Evolutionary conservation across 805 yeast species (phyloP).

Genomic region (Grigorovia humatica): DNA sequence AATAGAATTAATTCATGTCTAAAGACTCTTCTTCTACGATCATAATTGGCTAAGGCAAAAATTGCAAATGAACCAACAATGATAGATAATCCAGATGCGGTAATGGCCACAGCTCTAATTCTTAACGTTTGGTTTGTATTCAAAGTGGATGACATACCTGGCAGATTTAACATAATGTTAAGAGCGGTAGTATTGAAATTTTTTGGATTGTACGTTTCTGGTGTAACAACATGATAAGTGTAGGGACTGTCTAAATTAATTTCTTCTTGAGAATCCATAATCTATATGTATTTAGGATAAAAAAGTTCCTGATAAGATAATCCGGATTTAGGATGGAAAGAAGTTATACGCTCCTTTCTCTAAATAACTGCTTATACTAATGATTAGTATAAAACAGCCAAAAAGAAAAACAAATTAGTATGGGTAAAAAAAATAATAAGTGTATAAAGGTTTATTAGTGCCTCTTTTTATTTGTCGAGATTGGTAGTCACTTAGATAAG

Average conservation of each 20-base stretch:
- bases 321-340: not conserved
- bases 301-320: not conserved
- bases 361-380: too few species aligned
- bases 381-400: too few species aligned
- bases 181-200: constrained; percentile 23
- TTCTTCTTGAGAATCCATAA: not conserved
- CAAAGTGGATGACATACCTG: constrained; percentile 27
- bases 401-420: too few species aligned
- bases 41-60: constrained; percentile 52
- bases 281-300: not conserved
- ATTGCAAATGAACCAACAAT: constrained; percentile 48
- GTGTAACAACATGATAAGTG: not conserved
- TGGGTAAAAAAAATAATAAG: too few species aligned
- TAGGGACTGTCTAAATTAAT: not conserved
- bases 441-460: too few species aligned
- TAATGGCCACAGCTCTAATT: constrained; percentile 35
- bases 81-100: constrained; percentile 41
- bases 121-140: constrained; percentile 8
- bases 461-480: too few species aligned
- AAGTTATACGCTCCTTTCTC: not conserved
- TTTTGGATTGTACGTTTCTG: not conserved
- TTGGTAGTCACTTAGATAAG: too few species aligned
- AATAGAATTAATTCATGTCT: constrained; percentile 62
- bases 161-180: constrained; percentile 24
- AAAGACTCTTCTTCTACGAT: constrained; percentile 51